Evolutionary conservation across 2,329 filamentous ascomycete genomes (phyloP), one percentile per base, ranked within the genome.

Genomic region (Leptodontidium sp.): DNA sequence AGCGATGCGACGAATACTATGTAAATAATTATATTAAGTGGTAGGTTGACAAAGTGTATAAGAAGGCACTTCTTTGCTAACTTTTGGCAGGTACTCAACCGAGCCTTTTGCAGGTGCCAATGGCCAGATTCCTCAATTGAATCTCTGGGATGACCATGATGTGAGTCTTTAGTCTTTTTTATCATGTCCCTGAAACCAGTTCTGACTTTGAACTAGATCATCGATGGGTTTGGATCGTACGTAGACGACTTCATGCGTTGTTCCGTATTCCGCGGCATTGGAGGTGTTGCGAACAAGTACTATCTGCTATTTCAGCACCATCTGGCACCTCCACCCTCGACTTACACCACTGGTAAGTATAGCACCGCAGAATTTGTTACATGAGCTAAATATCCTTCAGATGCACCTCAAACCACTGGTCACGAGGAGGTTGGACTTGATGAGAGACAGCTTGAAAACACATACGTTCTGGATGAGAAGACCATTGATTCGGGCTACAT

Each of bases 241-340:
- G 90, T 94, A 32, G 90, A 98, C 76, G 89, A 94, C 47, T 98
- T 98, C 78, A 98, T 98, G 94, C 88, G 87, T 75, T 96, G 93
- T 63, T 87, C 93, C 58, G 93, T 99, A 6, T 98, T 99, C 80
- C 91, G 92, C 55, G 96, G 96, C 24, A 88, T 99, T 67, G 96
- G 96, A 5, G 93, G 93, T 40, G 90, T 94, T 65, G 96, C 96
- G 1, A 97, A 96, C 84, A 99, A 99, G 81, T 98, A 98, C 81
- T 99, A 99, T 79, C 88, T 98, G 87, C 87, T 99, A 11, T 99
- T 99, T 81, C 96, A 99, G 81, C 96, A 99, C 75, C 95, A 98
- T 76, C 83, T 97, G 61, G 88, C 94, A 14, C 95, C 95, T 1
- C 94, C 95, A 0, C 84, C 87, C 71, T 94, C 92, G 38, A 97